Evolutionary conservation across 352 stramenopile genomes (phyloP), one percentile per base, ranked within the genome.

Genomic region (Globisporangium parvum): DNA sequence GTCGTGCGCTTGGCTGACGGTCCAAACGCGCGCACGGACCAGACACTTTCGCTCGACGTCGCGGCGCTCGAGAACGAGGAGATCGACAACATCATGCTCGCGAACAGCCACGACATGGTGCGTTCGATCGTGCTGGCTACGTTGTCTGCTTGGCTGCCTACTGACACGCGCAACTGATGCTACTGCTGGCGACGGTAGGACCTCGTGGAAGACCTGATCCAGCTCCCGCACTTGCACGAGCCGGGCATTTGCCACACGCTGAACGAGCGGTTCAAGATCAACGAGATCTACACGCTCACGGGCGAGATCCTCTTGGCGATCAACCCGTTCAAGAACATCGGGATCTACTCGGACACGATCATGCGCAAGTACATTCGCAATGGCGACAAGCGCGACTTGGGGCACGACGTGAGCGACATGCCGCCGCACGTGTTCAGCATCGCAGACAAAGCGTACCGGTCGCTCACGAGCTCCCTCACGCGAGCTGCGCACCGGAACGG

Each of bases 271-370:
- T 98, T 98, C 66, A 85, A 88, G 62, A 79, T 91, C 53, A 94
- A 96, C 63, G 76, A 97, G 62, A 97, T 98, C 59, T 98, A 98
- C 73, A 98, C 94, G 26, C 71, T 91, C 33, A 93, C 81, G 54
- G 74, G 76, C 48, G 81, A 93, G 55, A 91, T 94, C 52, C 62
- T 93, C 63, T 56, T 94, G 51, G 81, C 85, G n/a, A 90, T 93
- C 58, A 94, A 94, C 56, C 84, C 84, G n/a, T 93, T 94, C 66
- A 81, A 93, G 71, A 87, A 80, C 67, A 72, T 93, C 39, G 80
- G 85, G 47, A 91, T 92, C 39, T 94, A 92, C 65, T 82, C 81
- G 40, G 81, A 90, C 65, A 91, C 91, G 70, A 85, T 91, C 62
- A 88, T 80, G 59, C 81, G 82, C 69, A 94, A 92, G 65, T 91